A percentile compares a stretch with the other conserved stretches of the same genome.
Conservation (phyloP, 345 rosid species). For the Garcia nutans region DNA sequence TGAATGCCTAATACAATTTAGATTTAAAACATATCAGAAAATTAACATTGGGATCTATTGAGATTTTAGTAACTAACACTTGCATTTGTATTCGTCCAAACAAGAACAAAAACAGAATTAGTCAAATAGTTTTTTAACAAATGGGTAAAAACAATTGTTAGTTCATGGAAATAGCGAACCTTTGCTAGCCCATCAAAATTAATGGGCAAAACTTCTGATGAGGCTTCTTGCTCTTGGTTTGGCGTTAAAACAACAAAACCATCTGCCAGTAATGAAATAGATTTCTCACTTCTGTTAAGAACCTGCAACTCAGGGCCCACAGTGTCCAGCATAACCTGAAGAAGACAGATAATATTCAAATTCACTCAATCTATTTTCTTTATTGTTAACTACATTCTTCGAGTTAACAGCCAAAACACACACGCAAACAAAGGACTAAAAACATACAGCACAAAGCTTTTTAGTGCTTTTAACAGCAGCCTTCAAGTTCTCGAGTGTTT, state of each 20-base stretch:
- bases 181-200: constrained; percentile 82
- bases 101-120: not conserved
- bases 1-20: not conserved
- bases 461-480: constrained; percentile 33
- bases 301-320: constrained; percentile 96
- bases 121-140: not conserved
- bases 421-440: not conserved
- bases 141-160: not conserved
- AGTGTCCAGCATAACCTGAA: constrained; percentile 91
- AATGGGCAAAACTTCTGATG: constrained; percentile 82
- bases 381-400: constrained; percentile 5
- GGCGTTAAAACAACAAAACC: constrained; percentile 78
- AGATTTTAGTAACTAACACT: not conserved
- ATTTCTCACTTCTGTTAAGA: constrained; percentile 62
- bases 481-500: constrained; percentile 34
- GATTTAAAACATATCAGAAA: not conserved
- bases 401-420: not conserved
- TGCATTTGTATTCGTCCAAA: not conserved
- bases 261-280: constrained; percentile 75
- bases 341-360: not conserved
- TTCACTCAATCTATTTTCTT: not conserved
- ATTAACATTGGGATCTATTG: not conserved
- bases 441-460: constrained; percentile 38
- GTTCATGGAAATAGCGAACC: constrained; percentile 34
- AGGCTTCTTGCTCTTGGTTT: constrained; percentile 69